phyloP scores from a whole-genome alignment of 257 asterid genomes.

The Thymus mandschuricus region DNA sequence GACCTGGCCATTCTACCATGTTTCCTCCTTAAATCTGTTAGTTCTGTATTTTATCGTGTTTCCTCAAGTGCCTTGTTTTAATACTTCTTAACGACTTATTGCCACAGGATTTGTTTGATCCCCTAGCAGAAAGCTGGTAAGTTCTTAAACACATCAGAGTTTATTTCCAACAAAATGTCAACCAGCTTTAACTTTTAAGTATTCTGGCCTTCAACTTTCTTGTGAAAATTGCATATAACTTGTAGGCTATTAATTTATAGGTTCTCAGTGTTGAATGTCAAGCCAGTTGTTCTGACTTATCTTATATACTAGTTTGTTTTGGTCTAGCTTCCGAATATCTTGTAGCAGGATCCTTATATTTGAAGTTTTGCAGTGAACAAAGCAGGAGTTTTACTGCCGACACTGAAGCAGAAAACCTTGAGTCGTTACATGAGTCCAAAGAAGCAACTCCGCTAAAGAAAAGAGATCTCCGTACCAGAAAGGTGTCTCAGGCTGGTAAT shows the following conservation, averaged over 20 bases:
- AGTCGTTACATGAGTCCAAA: conserved; percentile 32
- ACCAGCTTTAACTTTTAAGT: not conserved
- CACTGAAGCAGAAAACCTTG: conserved; percentile 39
- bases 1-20: conserved; percentile 13
- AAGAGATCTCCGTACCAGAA: conserved; percentile 38
- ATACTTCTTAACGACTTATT: conserved; percentile 30
- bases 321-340: not conserved
- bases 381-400: conserved; percentile 36
- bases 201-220: conserved; percentile 20
- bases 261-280: not conserved
- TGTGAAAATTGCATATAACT: conserved; percentile 13
- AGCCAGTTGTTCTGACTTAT: conserved; percentile 1
- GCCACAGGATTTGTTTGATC: conserved; percentile 50
- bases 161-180: conserved; percentile 12
- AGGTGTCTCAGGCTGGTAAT: conserved; percentile 55
- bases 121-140: conserved; percentile 46
- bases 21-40: not conserved
- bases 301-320: conserved; percentile 3
- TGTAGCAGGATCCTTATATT: conserved; percentile 25
- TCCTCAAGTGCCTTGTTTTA: conserved; percentile 18
- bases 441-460: conserved; percentile 40
- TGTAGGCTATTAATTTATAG: not conserved
- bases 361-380: conserved; percentile 40
- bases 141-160: conserved; percentile 23
- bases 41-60: conserved; percentile 20